Evolutionary conservation across 768 basidiomycete species (phyloP), one percentile per base, ranked within the genome.

Genomic region (Cystobasidium onofrii): DNA sequence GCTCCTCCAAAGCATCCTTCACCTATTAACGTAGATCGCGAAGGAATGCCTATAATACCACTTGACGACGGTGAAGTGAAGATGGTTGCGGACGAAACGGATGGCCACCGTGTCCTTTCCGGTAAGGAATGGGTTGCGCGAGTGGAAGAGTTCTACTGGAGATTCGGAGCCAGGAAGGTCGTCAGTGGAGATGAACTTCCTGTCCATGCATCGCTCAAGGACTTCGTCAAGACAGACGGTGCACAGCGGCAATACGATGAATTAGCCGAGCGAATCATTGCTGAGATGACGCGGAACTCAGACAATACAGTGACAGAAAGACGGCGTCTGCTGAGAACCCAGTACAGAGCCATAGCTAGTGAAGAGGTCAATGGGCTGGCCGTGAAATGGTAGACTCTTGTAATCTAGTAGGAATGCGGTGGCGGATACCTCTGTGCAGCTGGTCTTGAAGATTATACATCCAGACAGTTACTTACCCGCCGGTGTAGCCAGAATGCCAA

Each of bases 351-450:
- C 0, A 77, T 79, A 1, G 75, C 77, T 50, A 77, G 71, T 27
- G 77, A 77, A 73, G 79, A 79, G 64, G 74, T 78, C 36, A 79
- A 78, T 39, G 79, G 79, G 4, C 54, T 79, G 13, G 79, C 79
- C 1, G 79, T 79, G 3, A 74, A 72, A n/a, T 79, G 79, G 79
- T 79, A 67, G 44, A 18, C 3, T 12, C 18, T 7, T 41, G 12
- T 13, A 6, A 44, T n/a, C 10, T 27, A n/a, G 36, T n/a, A n/a
- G n/a, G n/a, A n/a, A n/a, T n/a, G n/a, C n/a, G n/a, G n/a, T n/a
- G n/a, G n/a, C n/a, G n/a, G n/a, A n/a, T n/a, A n/a, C n/a, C n/a
- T n/a, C n/a, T n/a, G n/a, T n/a, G n/a, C n/a, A n/a, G n/a, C n/a
- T n/a, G n/a, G n/a, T n/a, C n/a, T n/a, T n/a, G n/a, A n/a, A n/a